A percentile compares a stretch with the other conserved stretches of the same genome.
Conservation (phyloP, 2,329 filamentous ascomycete species). For the Sarocladium brachiariae region DNA sequence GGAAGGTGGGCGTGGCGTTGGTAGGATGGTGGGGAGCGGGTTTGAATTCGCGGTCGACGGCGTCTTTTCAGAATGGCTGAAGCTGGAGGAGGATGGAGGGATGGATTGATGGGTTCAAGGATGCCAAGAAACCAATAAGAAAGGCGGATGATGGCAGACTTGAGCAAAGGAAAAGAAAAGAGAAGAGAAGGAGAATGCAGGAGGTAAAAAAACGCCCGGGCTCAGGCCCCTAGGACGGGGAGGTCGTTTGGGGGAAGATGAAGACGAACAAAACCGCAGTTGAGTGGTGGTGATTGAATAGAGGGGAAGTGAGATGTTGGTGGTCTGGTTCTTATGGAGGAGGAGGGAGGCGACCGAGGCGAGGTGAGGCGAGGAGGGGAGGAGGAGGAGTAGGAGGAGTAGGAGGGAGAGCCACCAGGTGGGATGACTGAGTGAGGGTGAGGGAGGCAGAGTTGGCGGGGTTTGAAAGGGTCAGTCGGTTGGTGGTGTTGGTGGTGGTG, state of each 20-base stretch:
- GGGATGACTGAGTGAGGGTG: too few relatives aligned
- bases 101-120: too few relatives aligned
- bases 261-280: slow-evolving; percentile 23
- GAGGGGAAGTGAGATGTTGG: not conserved
- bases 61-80: too few relatives aligned
- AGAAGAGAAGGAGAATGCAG: slow-evolving; percentile 4
- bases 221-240: not conserved
- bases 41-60: too few relatives aligned
- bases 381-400: slow-evolving; percentile 12
- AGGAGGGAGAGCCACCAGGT: slow-evolving; percentile 14
- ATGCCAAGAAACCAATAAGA: not conserved
- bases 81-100: too few relatives aligned
- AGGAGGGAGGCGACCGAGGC: not conserved
- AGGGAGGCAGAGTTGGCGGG: too few relatives aligned
- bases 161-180: not conserved
- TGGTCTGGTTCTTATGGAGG: not conserved
- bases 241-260: not conserved
- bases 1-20: not conserved
- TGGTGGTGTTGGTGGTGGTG: not conserved
- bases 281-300: too few relatives aligned
- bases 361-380: slow-evolving; percentile 11
- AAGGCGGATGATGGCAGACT: not conserved
- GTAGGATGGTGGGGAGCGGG: too few relatives aligned
- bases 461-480: not conserved
- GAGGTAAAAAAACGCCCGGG: slow-evolving; percentile 7